Conservation (phyloP, 495 filamentous ascomycete genomes). For the Trichocladium uniseriatum region DNA sequence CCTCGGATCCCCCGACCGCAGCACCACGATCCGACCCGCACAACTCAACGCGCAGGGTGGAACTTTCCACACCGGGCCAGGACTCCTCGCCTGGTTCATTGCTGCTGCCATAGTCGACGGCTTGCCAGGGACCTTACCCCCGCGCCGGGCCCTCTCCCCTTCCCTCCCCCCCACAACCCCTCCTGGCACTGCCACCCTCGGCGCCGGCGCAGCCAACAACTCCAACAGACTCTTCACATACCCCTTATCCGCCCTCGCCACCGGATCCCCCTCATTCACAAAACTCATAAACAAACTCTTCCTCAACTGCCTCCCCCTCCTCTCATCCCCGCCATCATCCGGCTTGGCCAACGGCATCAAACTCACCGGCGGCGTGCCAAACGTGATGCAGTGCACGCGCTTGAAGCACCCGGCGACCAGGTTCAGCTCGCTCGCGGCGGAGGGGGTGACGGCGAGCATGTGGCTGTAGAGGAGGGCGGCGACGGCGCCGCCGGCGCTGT, state of each 20-base stretch:
- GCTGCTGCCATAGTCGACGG: no score
- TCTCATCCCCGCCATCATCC: slow-evolving; percentile 15
- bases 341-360: slow-evolving; percentile 58
- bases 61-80: slow-evolving; percentile 47
- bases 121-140: no score
- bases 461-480: slow-evolving; percentile 69
- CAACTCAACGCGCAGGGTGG: slow-evolving; percentile 53
- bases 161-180: no score
- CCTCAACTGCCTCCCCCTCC: slow-evolving; percentile 28
- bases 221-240: slow-evolving; percentile 63
- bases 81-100: no score
- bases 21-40: slow-evolving; percentile 57
- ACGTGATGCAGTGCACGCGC: slow-evolving; percentile 71
- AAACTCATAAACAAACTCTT: slow-evolving; percentile 68
- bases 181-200: slow-evolving; percentile 18
- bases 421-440: slow-evolving; percentile 54
- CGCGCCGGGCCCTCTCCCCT: no score
- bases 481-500: slow-evolving; percentile 75
- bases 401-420: slow-evolving; percentile 59
- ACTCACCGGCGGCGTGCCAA: slow-evolving; percentile 69
- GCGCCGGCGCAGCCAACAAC: slow-evolving; percentile 56
- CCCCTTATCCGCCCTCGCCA: slow-evolving; percentile 62
- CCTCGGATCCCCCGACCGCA: slow-evolving; percentile 39
- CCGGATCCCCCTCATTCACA: slow-evolving; percentile 78
- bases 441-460: slow-evolving; percentile 52